phyloP scores from a whole-genome alignment of 192 early-diverging fungal genomes.

The Backusella australiensis region DNA sequence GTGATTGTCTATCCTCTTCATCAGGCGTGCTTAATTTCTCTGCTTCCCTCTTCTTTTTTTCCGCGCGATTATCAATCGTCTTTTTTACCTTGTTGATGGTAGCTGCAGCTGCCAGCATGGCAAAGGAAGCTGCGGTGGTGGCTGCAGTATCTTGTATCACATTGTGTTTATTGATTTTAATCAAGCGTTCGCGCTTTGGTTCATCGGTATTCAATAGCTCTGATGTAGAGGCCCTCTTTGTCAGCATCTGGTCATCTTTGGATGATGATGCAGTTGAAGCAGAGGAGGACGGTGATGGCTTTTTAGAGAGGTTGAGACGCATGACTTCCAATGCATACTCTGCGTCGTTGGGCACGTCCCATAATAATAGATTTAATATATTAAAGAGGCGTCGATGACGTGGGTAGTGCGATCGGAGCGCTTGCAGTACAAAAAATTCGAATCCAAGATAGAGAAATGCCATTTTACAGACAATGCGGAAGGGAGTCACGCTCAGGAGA shows the following conservation, averaged over 20 bases:
- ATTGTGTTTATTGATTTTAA: not conserved
- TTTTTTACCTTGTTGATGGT: conserved; percentile 7
- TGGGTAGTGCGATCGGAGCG: conserved; percentile 43
- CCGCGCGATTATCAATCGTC: not conserved
- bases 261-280: not conserved
- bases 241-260: not conserved
- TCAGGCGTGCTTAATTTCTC: not conserved
- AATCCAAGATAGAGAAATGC: conserved; percentile 32
- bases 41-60: not conserved
- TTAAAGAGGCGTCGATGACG: conserved; percentile 47
- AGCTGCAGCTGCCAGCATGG: conserved; percentile 3
- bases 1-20: not conserved
- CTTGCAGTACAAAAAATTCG: conserved; percentile 47
- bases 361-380: conserved; percentile 43
- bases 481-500: not conserved
- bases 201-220: not conserved
- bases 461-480: conserved; percentile 3
- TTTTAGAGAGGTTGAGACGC: conserved; percentile 18
- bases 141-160: not conserved
- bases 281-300: not conserved
- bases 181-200: not conserved
- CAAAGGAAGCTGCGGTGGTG: not conserved
- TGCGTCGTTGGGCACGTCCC: conserved; percentile 51
- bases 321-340: conserved; percentile 48
- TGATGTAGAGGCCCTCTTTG: not conserved